phyloP scores from a whole-genome alignment of 2,329 filamentous ascomycete species.

The Thermoascus crustaceus region DNA sequence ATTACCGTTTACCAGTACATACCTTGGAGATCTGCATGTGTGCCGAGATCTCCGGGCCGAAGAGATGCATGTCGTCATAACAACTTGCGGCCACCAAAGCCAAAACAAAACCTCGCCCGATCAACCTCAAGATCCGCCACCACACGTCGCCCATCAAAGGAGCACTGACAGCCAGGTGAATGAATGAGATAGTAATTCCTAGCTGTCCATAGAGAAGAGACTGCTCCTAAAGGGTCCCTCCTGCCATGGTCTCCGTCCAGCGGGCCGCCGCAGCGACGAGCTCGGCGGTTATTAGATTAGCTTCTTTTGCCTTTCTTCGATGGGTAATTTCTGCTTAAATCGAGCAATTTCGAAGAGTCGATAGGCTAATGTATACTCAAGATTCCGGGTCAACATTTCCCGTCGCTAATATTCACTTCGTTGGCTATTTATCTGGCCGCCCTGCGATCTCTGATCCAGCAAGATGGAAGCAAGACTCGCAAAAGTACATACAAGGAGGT shows the following conservation, averaged over 20 bases:
- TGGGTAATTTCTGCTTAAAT: slow-evolving; percentile 36
- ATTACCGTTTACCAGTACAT: no score
- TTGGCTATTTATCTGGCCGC: slow-evolving; percentile 40
- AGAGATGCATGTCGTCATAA: neutral
- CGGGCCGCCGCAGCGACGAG: slow-evolving; percentile 26
- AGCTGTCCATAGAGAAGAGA: neutral
- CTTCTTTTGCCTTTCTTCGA: slow-evolving; percentile 35
- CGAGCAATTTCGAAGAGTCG: neutral
- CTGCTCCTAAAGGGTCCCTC: neutral
- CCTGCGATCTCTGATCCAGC: slow-evolving; percentile 17
- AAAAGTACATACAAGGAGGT: neutral
- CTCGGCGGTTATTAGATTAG: slow-evolving; percentile 29
- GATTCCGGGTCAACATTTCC: slow-evolving; percentile 32
- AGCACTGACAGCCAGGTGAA: neutral
- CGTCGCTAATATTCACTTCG: slow-evolving; percentile 31
- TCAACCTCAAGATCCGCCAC: neutral
- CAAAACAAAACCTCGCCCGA: neutral
- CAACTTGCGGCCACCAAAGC: neutral
- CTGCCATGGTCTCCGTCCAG: slow-evolving; percentile 24
- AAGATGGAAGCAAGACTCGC: neutral
- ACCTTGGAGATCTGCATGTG: neutral
- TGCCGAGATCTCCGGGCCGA: neutral
- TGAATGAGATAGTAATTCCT: neutral
- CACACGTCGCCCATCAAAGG: neutral
- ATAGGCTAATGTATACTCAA: slow-evolving; percentile 9